Percentiles rank a stretch among this genome's conserved stretches.
Evolutionary conservation across 2,329 filamentous ascomycete species (phyloP).

Genomic region (Ceratocystis diversiconidia): DNA sequence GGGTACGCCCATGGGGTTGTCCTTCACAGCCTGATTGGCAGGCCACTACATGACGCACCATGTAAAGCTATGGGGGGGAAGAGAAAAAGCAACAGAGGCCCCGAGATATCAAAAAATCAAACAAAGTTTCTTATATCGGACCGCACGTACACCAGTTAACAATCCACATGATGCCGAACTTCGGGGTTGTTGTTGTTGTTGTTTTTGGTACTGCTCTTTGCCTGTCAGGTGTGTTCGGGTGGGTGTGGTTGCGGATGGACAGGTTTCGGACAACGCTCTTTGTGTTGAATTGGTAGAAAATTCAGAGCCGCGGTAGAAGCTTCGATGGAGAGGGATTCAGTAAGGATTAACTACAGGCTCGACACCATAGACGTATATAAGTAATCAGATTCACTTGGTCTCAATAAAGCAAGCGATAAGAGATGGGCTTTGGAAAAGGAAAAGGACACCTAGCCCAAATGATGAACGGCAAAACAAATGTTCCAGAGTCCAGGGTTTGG

Average conservation of each 20-base stretch:
- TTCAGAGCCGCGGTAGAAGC: conserved; percentile 3
- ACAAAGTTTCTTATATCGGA: not conserved
- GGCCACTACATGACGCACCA: not conserved
- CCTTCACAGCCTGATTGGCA: not conserved
- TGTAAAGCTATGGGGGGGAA: not conserved
- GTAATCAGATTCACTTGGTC: conserved; percentile 1
- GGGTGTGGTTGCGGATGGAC: conserved; percentile 11
- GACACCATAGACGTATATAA: conserved; percentile 7
- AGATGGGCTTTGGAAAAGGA: conserved; percentile 6
- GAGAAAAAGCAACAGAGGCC: not conserved
- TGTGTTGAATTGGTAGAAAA: conserved; percentile 19
- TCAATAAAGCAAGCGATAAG: not conserved
- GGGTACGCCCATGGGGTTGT: not conserved
- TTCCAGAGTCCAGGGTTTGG: not conserved
- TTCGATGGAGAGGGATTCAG: not conserved
- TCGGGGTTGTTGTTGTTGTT: conserved; percentile 8
- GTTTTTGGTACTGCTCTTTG: not conserved
- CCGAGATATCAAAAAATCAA: not conserved
- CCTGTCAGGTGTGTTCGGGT: too few species aligned
- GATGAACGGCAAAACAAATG: not conserved
- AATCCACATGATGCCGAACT: conserved; percentile 61
- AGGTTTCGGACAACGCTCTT: conserved; percentile 9
- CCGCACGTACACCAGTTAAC: conserved; percentile 75
- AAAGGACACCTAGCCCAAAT: conserved; percentile 4
- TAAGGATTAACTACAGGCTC: not conserved